These are phyloP conservation scores for Gamsiella multidivaricata DNA, from an alignment of 192 early-diverging fungal species.

Conservation along the genomic window DNA sequence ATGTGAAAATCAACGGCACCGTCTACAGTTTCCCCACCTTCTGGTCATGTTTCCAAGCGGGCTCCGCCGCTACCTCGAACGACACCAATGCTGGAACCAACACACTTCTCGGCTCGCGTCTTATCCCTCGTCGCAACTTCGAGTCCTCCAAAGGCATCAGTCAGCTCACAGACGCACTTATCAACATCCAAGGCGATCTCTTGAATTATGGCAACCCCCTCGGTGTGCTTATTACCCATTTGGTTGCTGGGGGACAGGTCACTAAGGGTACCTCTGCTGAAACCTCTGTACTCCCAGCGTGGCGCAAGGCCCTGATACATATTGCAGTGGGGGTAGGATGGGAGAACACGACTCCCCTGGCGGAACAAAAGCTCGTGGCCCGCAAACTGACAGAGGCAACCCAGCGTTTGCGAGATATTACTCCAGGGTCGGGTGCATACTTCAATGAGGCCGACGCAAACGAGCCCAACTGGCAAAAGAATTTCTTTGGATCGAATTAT, in stretches of 20 bases:
- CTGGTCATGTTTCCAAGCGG: slow-evolving; percentile 9
- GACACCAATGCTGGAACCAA: slow-evolving; percentile 19
- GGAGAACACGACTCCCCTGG: slow-evolving; percentile 3
- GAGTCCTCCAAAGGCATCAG: slow-evolving; percentile 10
- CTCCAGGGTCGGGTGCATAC: slow-evolving; percentile 59
- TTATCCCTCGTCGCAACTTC: slow-evolving; percentile 48
- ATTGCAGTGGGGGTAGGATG: not conserved
- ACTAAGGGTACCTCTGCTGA: slow-evolving; percentile 14
- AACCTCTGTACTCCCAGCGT: slow-evolving; percentile 43
- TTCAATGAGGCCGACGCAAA: slow-evolving; percentile 59
- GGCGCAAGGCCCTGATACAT: slow-evolving; percentile 47
- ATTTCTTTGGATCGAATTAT: slow-evolving; percentile 64
- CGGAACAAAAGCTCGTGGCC: not conserved
- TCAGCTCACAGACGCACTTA: slow-evolving; percentile 4
- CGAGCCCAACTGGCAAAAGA: slow-evolving; percentile 56
- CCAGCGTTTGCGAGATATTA: slow-evolving; percentile 26
- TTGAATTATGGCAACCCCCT: not conserved
- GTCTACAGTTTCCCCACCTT: slow-evolving; percentile 3
- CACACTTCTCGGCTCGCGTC: slow-evolving; percentile 42
- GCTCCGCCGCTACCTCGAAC: not conserved
- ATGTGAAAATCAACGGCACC: slow-evolving; percentile 3
- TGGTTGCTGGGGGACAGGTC: slow-evolving; percentile 40
- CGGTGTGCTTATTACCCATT: slow-evolving; percentile 14
- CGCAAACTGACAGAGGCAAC: slow-evolving; percentile 5
- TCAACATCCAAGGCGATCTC: slow-evolving; percentile 22